phyloP scores from a whole-genome alignment of 345 rosid genomes.

The Psidium guajava region DNA sequence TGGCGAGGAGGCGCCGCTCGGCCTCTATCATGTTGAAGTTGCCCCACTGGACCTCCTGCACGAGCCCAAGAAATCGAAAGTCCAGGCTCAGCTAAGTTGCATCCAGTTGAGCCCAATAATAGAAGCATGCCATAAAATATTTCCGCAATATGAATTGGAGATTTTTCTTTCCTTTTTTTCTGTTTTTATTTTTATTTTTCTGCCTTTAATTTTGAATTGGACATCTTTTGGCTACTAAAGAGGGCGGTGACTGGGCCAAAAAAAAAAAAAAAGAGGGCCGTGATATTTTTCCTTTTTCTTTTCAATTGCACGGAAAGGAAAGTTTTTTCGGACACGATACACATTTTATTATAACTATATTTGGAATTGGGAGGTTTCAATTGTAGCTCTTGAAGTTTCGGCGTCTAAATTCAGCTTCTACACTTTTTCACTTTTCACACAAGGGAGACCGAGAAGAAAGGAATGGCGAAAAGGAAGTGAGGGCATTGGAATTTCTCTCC shows the following conservation, averaged over 20 bases:
- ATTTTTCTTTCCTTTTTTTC: background rate
- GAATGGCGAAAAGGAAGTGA: constrained; percentile 5
- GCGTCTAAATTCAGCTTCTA: background rate
- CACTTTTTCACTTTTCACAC: background rate
- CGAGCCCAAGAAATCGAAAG: background rate
- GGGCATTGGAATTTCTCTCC: background rate
- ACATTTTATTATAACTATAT: background rate
- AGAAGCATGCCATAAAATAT: background rate
- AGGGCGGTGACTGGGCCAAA: background rate
- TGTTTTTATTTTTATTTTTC: background rate
- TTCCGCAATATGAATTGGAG: background rate
- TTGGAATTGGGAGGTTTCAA: background rate
- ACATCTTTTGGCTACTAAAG: background rate
- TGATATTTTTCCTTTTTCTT: background rate
- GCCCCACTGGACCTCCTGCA: constrained; percentile 64
- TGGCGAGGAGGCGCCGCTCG: constrained; percentile 68
- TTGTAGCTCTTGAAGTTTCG: background rate
- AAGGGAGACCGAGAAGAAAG: constrained; percentile 10
- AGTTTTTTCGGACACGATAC: background rate
- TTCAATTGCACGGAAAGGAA: rapidly evolving
- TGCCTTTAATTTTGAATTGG: background rate
- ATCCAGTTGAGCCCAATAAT: background rate
- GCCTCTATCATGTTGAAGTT: constrained; percentile 64
- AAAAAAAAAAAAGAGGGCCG: background rate
- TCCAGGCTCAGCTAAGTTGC: background rate